Conservation (phyloP, 1,139 yeast species). For the Candida sp. region DNA sequence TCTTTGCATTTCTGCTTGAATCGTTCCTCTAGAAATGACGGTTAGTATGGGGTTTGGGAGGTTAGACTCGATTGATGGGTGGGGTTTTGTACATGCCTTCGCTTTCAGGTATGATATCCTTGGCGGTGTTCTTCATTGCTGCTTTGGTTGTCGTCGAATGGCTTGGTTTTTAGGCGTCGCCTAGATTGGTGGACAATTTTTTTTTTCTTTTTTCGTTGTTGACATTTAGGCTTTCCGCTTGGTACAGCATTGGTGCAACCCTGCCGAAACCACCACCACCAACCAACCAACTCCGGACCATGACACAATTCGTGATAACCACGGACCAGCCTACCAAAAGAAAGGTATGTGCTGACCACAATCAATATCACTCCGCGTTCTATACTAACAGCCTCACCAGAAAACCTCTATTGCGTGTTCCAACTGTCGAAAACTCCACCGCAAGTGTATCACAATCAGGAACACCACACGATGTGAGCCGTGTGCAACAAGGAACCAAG, state of each 20-base stretch:
- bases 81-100: conserved; percentile 42
- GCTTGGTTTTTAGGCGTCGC: conserved; percentile 1
- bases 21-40: conserved; percentile 39
- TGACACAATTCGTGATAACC: conserved; percentile 8
- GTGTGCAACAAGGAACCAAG: conserved; percentile 2
- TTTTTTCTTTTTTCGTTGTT: neutral
- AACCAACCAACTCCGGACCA: too few relatives aligned
- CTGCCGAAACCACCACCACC: too few relatives aligned
- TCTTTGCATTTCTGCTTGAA: conserved; percentile 70
- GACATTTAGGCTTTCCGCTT: too few relatives aligned
- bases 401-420: conserved; percentile 9
- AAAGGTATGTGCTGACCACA: conserved; percentile 11
- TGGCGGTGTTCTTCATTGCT: conserved; percentile 18
- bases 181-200: neutral
- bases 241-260: too few relatives aligned
- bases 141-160: too few relatives aligned
- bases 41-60: too few relatives aligned
- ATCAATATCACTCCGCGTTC: too few relatives aligned
- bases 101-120: conserved; percentile 43
- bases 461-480: conserved; percentile 1
- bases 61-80: neutral
- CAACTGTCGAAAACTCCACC: conserved; percentile 8
- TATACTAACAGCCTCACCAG: too few relatives aligned
- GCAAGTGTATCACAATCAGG: conserved; percentile 4
- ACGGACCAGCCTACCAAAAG: conserved; percentile 7